Evolutionary conservation across 1,139 yeast genomes (phyloP).

Genomic region (Yamadazyma membranifaciens): DNA sequence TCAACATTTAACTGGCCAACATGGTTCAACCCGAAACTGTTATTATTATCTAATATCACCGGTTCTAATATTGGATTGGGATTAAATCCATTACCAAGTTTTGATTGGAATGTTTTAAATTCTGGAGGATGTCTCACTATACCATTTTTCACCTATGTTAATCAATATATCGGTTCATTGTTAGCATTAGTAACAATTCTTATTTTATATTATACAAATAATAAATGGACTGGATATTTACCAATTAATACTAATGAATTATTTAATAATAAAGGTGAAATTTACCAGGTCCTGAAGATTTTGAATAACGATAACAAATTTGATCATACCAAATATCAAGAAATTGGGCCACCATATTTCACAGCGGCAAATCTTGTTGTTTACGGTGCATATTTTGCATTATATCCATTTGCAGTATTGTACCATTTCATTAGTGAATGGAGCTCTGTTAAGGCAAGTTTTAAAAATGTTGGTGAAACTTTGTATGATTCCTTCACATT

Average conservation of each 20-base stretch:
- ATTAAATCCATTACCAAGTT: constrained; percentile 42
- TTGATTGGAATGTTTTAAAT: constrained; percentile 46
- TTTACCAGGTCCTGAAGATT: constrained; percentile 33
- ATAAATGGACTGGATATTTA: constrained; percentile 39
- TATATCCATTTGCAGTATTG: constrained; percentile 43
- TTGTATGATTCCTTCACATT: constrained; percentile 28
- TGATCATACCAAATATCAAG: constrained; percentile 28
- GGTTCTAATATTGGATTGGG: constrained; percentile 43
- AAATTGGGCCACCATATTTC: constrained; percentile 44
- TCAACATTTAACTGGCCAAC: constrained; percentile 50
- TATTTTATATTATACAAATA: constrained; percentile 35
- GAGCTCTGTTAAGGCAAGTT: constrained; percentile 43
- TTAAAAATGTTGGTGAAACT: constrained; percentile 34
- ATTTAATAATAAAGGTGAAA: constrained; percentile 33
- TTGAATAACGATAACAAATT: constrained; percentile 30
- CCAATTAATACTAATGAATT: constrained; percentile 40
- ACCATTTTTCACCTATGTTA: constrained; percentile 39
- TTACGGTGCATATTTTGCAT: constrained; percentile 42
- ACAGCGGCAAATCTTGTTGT: constrained; percentile 42
- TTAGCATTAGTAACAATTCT: constrained; percentile 33
- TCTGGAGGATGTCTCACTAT: constrained; percentile 41
- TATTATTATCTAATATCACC: constrained; percentile 38
- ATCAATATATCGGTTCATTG: constrained; percentile 34
- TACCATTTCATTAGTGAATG: constrained; percentile 42
- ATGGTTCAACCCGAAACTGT: constrained; percentile 42